Evolutionary conservation across 768 basidiomycete genomes (phyloP), one percentile per base, ranked within the genome.

Genomic region (button mushroom (Agaricus bisporus)): DNA sequence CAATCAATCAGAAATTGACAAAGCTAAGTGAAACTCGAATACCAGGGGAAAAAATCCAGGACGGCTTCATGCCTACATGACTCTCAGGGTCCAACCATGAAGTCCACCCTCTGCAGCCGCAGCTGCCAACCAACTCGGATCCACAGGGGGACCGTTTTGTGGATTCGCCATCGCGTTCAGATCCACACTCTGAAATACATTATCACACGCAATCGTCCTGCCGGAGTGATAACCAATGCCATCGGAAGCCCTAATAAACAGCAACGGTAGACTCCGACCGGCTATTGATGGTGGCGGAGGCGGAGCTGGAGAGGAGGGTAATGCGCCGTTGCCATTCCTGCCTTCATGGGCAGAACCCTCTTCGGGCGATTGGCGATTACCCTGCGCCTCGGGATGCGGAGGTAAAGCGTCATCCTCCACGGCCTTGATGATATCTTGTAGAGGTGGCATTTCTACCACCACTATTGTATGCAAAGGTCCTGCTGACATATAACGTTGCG

Each of bases 181-280:
- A 62, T 87, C 84, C 68, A 90, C 77, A 14, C 73, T 67, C 61
- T 85, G 82, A 67, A 89, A 88, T 15, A 88, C 79, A 62, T 88
- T 88, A 65, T 92, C 90, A 64, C 87, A 88, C 15, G 88, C 79
- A 54, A 93, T 82, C 41, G 86, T 88, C 57, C 89, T 80, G 36
- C 90, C 90, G 18, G 91, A 91, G 65, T 91, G 88, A 66, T 91
- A 93, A 4, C 91, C 91, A 28, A 92, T 83, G n/a, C 91, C 89
- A 60, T 93, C 91, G 39, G 73, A 79, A 14, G 85, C 74, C 29
- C 91, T 82, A 54, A 93, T 91, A 64, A 93, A 92, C 37, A 93
- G 66, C 59, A 93, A 63, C 0, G 91, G 91, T 4, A 93, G 73
- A 58, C 77, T 88, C 49, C 85, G 80, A 7, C 86, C 85, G 2